These are phyloP conservation scores for Aspergillus melleus DNA, from an alignment of 2,329 filamentous ascomycete genomes.

Conservation along the genomic window DNA sequence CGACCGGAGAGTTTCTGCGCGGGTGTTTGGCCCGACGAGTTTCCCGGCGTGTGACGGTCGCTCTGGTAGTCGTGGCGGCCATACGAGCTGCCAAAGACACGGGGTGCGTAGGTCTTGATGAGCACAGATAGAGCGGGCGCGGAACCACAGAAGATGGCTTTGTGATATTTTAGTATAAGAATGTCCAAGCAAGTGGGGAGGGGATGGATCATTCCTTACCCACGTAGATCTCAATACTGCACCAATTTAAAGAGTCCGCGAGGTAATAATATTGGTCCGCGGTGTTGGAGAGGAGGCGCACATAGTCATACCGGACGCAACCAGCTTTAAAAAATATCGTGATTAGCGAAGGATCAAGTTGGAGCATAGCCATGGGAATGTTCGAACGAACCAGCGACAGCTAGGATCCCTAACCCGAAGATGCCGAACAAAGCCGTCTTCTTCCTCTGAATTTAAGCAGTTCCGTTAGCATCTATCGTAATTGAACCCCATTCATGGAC, in stretches of 20 bases:
- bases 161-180: neutral
- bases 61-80: neutral
- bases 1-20: neutral
- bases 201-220: neutral
- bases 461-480: neutral
- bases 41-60: neutral
- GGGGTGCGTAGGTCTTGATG: neutral
- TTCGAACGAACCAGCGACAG: neutral
- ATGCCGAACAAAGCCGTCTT: neutral
- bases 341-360: neutral
- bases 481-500: neutral
- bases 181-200: neutral
- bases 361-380: neutral
- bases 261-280: constrained; percentile 16
- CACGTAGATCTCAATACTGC: constrained; percentile 17
- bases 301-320: constrained; percentile 18
- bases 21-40: neutral
- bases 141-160: neutral
- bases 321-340: constrained; percentile 1
- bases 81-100: neutral
- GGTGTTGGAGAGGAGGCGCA: constrained; percentile 8
- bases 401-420: neutral
- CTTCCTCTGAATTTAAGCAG: neutral
- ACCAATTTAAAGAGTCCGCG: constrained; percentile 20
- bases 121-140: neutral